phyloP scores from a whole-genome alignment of 2,329 filamentous ascomycete species.

The Trichoderma gracile region DNA sequence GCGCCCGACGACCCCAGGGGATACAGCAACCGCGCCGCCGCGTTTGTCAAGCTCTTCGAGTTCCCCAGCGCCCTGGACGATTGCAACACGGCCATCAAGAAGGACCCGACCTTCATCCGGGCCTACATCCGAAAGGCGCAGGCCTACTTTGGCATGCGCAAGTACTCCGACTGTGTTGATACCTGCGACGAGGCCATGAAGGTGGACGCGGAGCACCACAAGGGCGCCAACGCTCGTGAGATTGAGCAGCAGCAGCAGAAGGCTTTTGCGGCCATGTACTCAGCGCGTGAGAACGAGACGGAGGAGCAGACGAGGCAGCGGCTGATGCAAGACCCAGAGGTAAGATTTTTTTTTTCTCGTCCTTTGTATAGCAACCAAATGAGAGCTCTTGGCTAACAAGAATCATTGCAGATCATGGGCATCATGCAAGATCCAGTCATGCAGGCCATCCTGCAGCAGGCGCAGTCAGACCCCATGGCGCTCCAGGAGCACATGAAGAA shows the following conservation, averaged over 20 bases:
- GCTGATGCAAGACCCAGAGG: conserved; percentile 86
- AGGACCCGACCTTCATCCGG: conserved; percentile 87
- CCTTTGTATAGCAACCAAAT: not conserved
- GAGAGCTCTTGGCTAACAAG: conserved; percentile 9
- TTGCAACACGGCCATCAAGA: conserved; percentile 88
- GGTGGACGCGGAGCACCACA: conserved; percentile 69
- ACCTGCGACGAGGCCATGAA: conserved; percentile 77
- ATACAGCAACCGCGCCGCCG: conserved; percentile 95
- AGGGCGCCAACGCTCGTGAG: conserved; percentile 79
- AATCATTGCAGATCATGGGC: conserved; percentile 66
- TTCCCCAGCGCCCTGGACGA: conserved; percentile 93
- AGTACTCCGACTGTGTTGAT: conserved; percentile 94
- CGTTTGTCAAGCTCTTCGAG: conserved; percentile 93
- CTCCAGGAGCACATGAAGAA: conserved; percentile 98
- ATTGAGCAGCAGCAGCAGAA: conserved; percentile 95
- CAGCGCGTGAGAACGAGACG: conserved; percentile 87
- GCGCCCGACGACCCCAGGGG: conserved; percentile 89
- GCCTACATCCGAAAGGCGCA: conserved; percentile 97
- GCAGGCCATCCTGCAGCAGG: conserved; percentile 96
- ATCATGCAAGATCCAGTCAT: conserved; percentile 97
- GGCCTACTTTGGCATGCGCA: conserved; percentile 94
- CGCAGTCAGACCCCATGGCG: conserved; percentile 87
- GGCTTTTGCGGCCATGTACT: conserved; percentile 85
- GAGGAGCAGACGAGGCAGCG: conserved; percentile 94
- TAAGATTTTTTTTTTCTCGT: conserved; percentile 46